These are phyloP conservation scores for Metschnikowia koreensis DNA, from an alignment of 805 yeast species.

Conservation along the genomic window DNA sequence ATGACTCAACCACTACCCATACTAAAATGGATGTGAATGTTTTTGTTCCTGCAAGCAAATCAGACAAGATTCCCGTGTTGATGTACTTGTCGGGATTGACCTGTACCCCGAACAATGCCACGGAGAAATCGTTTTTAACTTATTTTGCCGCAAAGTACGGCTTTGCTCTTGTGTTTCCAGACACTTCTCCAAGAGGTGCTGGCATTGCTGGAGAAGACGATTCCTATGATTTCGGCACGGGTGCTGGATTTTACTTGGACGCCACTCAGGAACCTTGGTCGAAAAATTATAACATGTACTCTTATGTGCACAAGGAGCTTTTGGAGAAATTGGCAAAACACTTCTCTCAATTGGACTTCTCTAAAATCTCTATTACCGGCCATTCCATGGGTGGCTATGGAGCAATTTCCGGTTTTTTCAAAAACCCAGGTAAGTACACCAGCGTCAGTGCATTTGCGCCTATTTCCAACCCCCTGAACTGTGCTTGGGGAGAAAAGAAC, in stretches of 20 bases:
- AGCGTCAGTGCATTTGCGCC: constrained; percentile 92
- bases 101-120: constrained; percentile 89
- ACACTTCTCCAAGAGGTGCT: constrained; percentile 93
- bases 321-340: constrained; percentile 48
- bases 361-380: constrained; percentile 76
- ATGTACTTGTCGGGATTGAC: constrained; percentile 86
- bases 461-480: constrained; percentile 70
- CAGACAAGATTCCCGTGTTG: constrained; percentile 61
- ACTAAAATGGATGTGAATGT: constrained; percentile 84
- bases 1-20: constrained; percentile 60
- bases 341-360: constrained; percentile 55
- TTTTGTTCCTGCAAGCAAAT: constrained; percentile 59
- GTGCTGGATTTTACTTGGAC: constrained; percentile 93
- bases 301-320: constrained; percentile 75
- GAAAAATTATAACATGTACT: constrained; percentile 79
- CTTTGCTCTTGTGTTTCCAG: constrained; percentile 89
- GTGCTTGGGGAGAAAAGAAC: constrained; percentile 88
- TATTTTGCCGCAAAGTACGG: constrained; percentile 77
- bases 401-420: constrained; percentile 66
- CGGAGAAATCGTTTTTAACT: constrained; percentile 89
- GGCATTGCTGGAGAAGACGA: constrained; percentile 76
- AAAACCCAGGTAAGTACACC: constrained; percentile 68
- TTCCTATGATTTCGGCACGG: constrained; percentile 86
- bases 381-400: constrained; percentile 99
- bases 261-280: constrained; percentile 74